phyloP scores from a whole-genome alignment of 352 stramenopile species.

The Phytophthora chlamydospora region DNA sequence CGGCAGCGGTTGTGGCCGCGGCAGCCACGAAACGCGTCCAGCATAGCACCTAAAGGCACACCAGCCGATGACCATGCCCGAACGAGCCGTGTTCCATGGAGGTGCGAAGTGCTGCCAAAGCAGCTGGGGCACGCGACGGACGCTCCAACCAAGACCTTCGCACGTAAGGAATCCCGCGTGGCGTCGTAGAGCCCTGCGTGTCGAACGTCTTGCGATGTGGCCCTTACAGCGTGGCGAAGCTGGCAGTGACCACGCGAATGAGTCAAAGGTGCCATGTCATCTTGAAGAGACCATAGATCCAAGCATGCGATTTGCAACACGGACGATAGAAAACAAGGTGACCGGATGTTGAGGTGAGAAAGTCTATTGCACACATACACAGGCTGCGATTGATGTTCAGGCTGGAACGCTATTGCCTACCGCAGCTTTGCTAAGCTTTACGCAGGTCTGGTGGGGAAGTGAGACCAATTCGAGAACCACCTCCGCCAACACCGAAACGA shows the following conservation, averaged over 20 bases:
- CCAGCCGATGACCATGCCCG: slow-evolving; percentile 26
- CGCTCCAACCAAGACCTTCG: slow-evolving; percentile 2
- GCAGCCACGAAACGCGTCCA: slow-evolving; percentile 9
- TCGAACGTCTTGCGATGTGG: slow-evolving; percentile 6
- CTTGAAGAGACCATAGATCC: slow-evolving; percentile 4
- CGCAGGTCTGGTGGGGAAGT: slow-evolving; percentile 3
- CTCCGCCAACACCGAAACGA: slow-evolving; percentile 8
- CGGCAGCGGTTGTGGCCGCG: slow-evolving; percentile 8
- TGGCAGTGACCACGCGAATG: not conserved
- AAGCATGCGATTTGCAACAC: slow-evolving; percentile 17
- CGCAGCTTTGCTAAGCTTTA: slow-evolving; percentile 19
- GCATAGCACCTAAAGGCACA: slow-evolving; percentile 18
- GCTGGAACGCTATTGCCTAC: slow-evolving; percentile 15
- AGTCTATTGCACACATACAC: slow-evolving; percentile 29
- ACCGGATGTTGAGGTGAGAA: slow-evolving; percentile 24
- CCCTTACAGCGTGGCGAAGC: not conserved
- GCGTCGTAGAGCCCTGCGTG: slow-evolving; percentile 16
- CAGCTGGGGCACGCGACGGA: slow-evolving; percentile 12
- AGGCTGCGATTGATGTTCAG: slow-evolving; percentile 19
- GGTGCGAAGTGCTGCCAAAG: slow-evolving; percentile 23
- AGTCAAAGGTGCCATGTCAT: not conserved
- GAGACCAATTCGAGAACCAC: not conserved
- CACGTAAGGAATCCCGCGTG: slow-evolving; percentile 17
- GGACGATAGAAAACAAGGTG: not conserved
- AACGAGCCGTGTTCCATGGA: slow-evolving; percentile 22